Evolutionary conservation across 176 grass and related monocot species (phyloP).

Genomic region (Zoysia pacifica): DNA sequence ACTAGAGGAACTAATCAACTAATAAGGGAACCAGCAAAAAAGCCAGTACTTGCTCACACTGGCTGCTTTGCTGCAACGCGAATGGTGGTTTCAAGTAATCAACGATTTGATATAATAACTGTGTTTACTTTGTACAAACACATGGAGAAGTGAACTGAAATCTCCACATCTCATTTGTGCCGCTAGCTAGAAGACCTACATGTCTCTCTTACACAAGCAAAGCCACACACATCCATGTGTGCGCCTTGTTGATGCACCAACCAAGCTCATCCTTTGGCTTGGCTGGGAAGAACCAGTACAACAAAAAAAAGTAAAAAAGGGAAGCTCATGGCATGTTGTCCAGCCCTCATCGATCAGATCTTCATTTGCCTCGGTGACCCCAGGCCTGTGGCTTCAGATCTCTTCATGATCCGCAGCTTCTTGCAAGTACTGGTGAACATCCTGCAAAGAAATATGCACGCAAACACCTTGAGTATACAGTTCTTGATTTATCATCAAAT

Average conservation of each 20-base stretch:
- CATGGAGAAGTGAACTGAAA: slow-evolving; percentile 51
- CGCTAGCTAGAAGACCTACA: slow-evolving; percentile 51
- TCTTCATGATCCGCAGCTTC: slow-evolving; percentile 94
- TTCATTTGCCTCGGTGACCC: slow-evolving; percentile 43
- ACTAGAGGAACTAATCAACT: too few species aligned
- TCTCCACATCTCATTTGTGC: slow-evolving; percentile 50
- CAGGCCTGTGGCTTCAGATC: slow-evolving; percentile 77
- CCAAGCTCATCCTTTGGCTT: slow-evolving; percentile 62
- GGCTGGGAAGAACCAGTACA: slow-evolving; percentile 30
- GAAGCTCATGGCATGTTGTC: slow-evolving; percentile 14
- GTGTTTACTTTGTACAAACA: slow-evolving; percentile 61
- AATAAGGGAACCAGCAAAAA: background rate
- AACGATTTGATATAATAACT: slow-evolving; percentile 53
- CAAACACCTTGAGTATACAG: slow-evolving; percentile 14
- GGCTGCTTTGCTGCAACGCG: background rate
- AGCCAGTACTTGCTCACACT: background rate
- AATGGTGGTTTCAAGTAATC: slow-evolving; percentile 22
- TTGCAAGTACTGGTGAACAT: slow-evolving; percentile 90
- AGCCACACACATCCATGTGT: slow-evolving; percentile 49
- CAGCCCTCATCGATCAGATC: background rate
- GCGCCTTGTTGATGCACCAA: slow-evolving; percentile 35
- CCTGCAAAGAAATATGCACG: slow-evolving; percentile 29
- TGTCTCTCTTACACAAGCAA: slow-evolving; percentile 50
- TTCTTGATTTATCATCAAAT: background rate
- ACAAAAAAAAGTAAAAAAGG: slow-evolving; percentile 30